Base-by-base conservation (phyloP, 805 yeast species). In the Candida arabinofermentans region DNA sequence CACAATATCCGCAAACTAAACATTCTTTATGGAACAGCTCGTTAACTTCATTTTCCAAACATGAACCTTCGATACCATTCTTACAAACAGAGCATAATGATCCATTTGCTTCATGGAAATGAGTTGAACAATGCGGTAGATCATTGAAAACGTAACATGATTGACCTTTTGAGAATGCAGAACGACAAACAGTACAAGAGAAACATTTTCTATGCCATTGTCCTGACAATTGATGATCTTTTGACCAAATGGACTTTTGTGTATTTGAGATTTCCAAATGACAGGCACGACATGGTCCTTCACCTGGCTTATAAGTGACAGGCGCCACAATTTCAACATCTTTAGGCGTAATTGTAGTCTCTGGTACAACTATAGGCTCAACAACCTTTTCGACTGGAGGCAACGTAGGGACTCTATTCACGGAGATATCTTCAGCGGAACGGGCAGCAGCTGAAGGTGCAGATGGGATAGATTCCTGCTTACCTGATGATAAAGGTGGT, bases 171-270 rank as follows among this genome's bases (percentile, higher is more conserved):
- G 69, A 71, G 62, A 86, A 85, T 29, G 62, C 63, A 2, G 70
- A 57, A 8, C 62, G 63, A 66, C 98, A 91, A 10, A 69, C 62
- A 16, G 71, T 64, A 67, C 99, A 93, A 12, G 68, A 67, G 69
- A 93, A 91, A 59, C 99, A 93, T 13, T 71, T 64, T 30, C 95
- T 72, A 59, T 93, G 99, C 98, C 98, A 93, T 59, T 89, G 91
- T 0, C 97, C 98, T 1, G 87, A 75, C 35, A 85, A 66, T 55
- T 82, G 89, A n/a, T 82, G 85, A 41, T 85, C 86, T 51, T 81
- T 84, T n/a, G 96, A 86, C 64, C 81, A 84, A 16, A 91, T 84
- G 0, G 93, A 72, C 55, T 83, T 86, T 39, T 60, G 62, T 8
- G 49, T 45, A 1, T 79, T 71, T 1, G 50, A 48, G 24, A 90